These are phyloP conservation scores for Arabidopsis arenosa DNA, from an alignment of 345 rosid species.

Conservation along the genomic window DNA sequence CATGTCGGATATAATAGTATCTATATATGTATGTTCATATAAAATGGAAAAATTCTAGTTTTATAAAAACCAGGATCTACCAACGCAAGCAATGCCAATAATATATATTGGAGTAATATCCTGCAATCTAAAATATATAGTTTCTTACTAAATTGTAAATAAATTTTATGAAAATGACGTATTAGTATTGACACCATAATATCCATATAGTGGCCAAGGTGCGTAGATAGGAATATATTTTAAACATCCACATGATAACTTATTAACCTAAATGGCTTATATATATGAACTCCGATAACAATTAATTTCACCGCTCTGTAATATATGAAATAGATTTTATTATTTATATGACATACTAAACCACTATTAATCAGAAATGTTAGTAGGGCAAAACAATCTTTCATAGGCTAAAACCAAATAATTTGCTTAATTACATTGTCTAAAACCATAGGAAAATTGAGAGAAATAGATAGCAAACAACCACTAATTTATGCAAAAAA, in stretches of 20 bases:
- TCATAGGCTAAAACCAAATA: not conserved
- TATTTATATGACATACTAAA: not conserved
- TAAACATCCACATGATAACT: not conserved
- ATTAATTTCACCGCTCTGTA: not conserved
- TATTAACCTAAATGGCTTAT: not conserved
- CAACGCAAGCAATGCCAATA: constrained; percentile 19
- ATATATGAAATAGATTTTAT: not conserved
- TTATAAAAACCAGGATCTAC: not conserved
- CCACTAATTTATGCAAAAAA: not conserved
- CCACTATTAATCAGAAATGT: not conserved
- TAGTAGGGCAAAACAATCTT: not conserved
- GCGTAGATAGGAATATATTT: not conserved
- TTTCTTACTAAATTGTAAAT: not conserved
- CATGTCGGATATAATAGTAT: not conserved
- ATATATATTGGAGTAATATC: not conserved
- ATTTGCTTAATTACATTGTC: not conserved
- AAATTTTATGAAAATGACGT: not conserved
- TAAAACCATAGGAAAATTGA: constrained; percentile 4
- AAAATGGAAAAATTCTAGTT: constrained; percentile 2
- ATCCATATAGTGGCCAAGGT: not conserved
- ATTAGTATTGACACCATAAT: not conserved
- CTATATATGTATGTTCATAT: not conserved
- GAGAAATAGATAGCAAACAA: constrained; percentile 21
- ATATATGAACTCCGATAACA: not conserved
- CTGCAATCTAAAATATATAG: constrained; percentile 6